phyloP scores from a whole-genome alignment of 805 yeast genomes.

The Pichia thaimueangensis region DNA sequence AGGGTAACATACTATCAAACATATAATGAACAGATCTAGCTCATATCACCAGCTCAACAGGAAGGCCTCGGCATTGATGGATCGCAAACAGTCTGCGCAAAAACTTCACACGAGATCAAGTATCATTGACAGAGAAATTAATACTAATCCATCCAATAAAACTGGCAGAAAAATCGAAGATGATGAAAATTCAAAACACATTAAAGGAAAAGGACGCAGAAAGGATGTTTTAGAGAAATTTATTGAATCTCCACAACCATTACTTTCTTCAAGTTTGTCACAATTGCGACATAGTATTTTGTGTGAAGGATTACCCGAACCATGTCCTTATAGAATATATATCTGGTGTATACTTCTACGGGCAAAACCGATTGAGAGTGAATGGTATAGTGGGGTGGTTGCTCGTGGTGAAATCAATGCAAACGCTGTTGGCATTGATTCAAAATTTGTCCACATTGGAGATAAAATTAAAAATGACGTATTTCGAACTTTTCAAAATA shows the following conservation, averaged over 20 bases:
- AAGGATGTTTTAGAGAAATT: constrained; percentile 51
- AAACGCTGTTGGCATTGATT: constrained; percentile 1
- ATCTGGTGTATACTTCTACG: constrained; percentile 77
- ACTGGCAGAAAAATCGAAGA: not conserved
- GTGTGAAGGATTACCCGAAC: constrained; percentile 37
- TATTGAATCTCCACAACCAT: constrained; percentile 37
- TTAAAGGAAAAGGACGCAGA: constrained; percentile 31
- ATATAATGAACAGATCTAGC: constrained; percentile 1
- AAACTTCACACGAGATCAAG: constrained; percentile 3
- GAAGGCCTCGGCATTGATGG: not conserved
- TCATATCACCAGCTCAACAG: constrained; percentile 5
- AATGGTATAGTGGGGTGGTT: constrained; percentile 48
- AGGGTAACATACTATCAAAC: too few relatives aligned
- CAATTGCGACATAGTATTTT: constrained; percentile 48
- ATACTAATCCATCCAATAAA: not conserved
- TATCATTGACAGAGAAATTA: not conserved
- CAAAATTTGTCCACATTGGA: constrained; percentile 39
- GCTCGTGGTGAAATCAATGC: constrained; percentile 39
- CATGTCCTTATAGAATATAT: constrained; percentile 63
- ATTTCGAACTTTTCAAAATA: constrained; percentile 77
- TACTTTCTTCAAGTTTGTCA: constrained; percentile 42
- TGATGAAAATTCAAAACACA: constrained; percentile 3
- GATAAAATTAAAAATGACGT: constrained; percentile 79
- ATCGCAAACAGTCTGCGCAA: constrained; percentile 3
- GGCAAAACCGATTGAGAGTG: constrained; percentile 52